These are phyloP conservation scores for Calocybe indica DNA, from an alignment of 768 basidiomycete species.

Conservation along the genomic window DNA sequence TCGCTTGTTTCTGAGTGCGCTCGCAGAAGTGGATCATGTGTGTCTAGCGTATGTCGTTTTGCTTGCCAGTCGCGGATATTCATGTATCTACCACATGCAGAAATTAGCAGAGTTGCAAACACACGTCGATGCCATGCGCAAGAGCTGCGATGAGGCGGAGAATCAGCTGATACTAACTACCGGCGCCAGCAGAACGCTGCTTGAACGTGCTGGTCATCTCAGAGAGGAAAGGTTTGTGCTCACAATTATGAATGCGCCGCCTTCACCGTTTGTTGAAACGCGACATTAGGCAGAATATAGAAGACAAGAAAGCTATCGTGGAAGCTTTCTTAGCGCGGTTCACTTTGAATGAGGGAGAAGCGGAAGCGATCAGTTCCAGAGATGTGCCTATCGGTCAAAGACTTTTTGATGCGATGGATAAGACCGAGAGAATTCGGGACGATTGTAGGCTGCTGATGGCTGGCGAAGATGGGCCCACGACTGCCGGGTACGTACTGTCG, in stretches of 20 bases:
- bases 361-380: slow-evolving; percentile 68
- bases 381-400: slow-evolving; percentile 67
- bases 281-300: slow-evolving; percentile 53
- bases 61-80: not conserved
- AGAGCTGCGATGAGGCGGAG: slow-evolving; percentile 80
- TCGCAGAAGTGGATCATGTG: slow-evolving; percentile 88
- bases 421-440: slow-evolving; percentile 72
- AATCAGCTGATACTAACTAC: slow-evolving; percentile 68
- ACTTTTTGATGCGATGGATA: slow-evolving; percentile 86
- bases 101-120: slow-evolving; percentile 77
- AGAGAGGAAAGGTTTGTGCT: slow-evolving; percentile 60
- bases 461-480: slow-evolving; percentile 74
- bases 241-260: not conserved
- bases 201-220: slow-evolving; percentile 79
- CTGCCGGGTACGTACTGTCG: slow-evolving; percentile 54
- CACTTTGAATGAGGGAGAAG: slow-evolving; percentile 71
- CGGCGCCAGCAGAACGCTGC: slow-evolving; percentile 67
- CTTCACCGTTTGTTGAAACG: slow-evolving; percentile 1
- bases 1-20: slow-evolving; percentile 73
- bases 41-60: slow-evolving; percentile 22
- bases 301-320: slow-evolving; percentile 69
- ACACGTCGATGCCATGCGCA: slow-evolving; percentile 76
- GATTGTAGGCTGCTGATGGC: slow-evolving; percentile 87
- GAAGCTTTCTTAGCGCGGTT: slow-evolving; percentile 78
- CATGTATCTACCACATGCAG: slow-evolving; percentile 32